Evolutionary conservation across 768 basidiomycete species (phyloP), one percentile per base, ranked within the genome.

Genomic region (Leccinum broughii): DNA sequence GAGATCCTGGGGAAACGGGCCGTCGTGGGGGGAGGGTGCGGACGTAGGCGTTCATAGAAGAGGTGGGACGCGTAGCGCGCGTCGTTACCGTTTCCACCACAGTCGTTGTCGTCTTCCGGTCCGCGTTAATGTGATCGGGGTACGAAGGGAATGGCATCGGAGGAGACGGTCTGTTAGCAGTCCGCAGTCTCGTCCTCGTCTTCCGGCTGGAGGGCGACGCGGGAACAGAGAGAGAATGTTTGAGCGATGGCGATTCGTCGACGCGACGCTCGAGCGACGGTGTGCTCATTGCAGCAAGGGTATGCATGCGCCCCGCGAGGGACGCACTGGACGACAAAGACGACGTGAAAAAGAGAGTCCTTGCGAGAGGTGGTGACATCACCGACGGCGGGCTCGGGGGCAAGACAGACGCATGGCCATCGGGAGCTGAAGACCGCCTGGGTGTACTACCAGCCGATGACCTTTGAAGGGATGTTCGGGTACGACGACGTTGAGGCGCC

Each of bases 371-470:
- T 1, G 84, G 83, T 11, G 82, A 87, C 70, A 76, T 83, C 37
- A 89, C 70, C 60, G 78, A 77, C 2, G 84, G 78, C 0, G 88
- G 87, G 61, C 85, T 86, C 26, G 75, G 75, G 0, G 85, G 84
- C 3, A 89, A 76, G 22, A 82, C 64, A 3, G 75, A 75, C 10
- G 74, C 72, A 51, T 78, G 77, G 28, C 64, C 54, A 35, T 73
- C 71, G 24, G 68, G 56, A 51, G 60, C 61, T 14, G 61, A 68
- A 37, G 60, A 62, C 22, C 60, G 55, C 37, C 62, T 62, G 30
- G 64, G 62, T 10, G 34, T 1, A 55, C 51, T 32, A 7, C 44
- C n/a, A 6, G 10, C 20, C 2, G 32, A 26, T 8, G 8, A 4
- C 24, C 7, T 32, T 26, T 53, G 56, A 24, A 1, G 35, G 10